A percentile compares a stretch with the other conserved stretches of the same genome.
These are phyloP conservation scores for Trichaptum fuscoviolaceum DNA, from an alignment of 768 basidiomycete species.

Conservation along the genomic window DNA sequence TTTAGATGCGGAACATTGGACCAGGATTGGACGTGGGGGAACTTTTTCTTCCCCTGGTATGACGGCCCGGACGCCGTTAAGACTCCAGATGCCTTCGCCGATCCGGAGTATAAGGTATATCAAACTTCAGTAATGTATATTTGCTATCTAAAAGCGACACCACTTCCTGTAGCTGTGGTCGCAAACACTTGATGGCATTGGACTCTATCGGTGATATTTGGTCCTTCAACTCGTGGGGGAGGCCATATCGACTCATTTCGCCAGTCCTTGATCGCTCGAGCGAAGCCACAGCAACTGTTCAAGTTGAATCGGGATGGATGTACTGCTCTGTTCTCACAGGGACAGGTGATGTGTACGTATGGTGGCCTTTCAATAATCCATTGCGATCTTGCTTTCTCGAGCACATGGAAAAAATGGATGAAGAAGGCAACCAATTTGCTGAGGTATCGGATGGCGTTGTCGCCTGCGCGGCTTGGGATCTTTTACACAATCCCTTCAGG, in stretches of 20 bases:
- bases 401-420: constrained; percentile 43
- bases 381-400: constrained; percentile 33
- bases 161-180: constrained; percentile 55
- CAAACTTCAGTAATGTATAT: constrained; percentile 3
- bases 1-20: constrained; percentile 41
- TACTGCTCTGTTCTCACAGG: constrained; percentile 69
- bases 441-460: constrained; percentile 38
- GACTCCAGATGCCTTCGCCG: constrained; percentile 50
- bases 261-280: constrained; percentile 36
- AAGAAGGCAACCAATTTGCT: constrained; percentile 30
- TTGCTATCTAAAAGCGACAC: constrained; percentile 1
- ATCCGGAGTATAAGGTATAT: constrained; percentile 62
- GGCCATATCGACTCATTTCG: constrained; percentile 57
- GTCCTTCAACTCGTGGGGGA: constrained; percentile 75
- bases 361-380: constrained; percentile 58
- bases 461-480: constrained; percentile 56
- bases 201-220: constrained; percentile 58
- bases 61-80: constrained; percentile 46
- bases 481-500: constrained; percentile 46
- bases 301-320: constrained; percentile 76
- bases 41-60: constrained; percentile 57
- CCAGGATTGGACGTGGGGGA: constrained; percentile 29
- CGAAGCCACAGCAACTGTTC: constrained; percentile 38
- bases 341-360: constrained; percentile 67
- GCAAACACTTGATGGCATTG: constrained; percentile 63